These are phyloP conservation scores for Entomophthora muscae DNA, from an alignment of 371 early-diverging fungal genomes.

Conservation along the genomic window DNA sequence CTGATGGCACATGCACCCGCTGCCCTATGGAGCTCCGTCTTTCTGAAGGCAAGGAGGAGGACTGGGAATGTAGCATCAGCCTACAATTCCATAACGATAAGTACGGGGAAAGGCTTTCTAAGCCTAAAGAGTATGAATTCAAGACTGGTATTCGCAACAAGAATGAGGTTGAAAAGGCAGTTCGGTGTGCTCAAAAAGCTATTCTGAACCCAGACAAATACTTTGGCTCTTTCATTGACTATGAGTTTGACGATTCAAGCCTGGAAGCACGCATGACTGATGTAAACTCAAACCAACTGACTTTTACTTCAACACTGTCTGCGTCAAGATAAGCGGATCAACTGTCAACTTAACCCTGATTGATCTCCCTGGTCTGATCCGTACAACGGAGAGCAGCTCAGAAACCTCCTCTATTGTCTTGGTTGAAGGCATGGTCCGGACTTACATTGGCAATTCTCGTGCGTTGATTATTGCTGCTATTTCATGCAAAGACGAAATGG, in stretches of 20 bases:
- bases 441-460: conserved; percentile 19
- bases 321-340: conserved; percentile 22
- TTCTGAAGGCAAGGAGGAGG: conserved; percentile 1
- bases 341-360: conserved; percentile 23
- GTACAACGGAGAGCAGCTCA: conserved; percentile 17
- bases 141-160: conserved; percentile 11
- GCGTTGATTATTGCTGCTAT: conserved; percentile 25
- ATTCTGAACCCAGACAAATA: conserved; percentile 21
- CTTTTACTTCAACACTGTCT: conserved; percentile 25
- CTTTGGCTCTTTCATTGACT: conserved; percentile 12
- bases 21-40: conserved; percentile 23
- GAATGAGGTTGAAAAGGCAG: conserved; percentile 15
- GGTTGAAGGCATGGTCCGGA: conserved; percentile 20
- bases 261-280: conserved; percentile 12
- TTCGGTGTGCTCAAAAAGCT: conserved; percentile 25
- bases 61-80: conserved; percentile 20
- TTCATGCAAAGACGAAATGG: conserved; percentile 30
- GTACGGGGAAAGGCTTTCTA: conserved; percentile 9
- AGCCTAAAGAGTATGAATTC: conserved; percentile 15
- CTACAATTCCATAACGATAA: conserved; percentile 22
- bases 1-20: conserved; percentile 28
- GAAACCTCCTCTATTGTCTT: conserved; percentile 17
- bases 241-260: conserved; percentile 1
- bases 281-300: conserved; percentile 16
- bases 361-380: conserved; percentile 31